Conservation (phyloP, 495 filamentous ascomycete species). For the Annulohypoxylon moriforme region DNA sequence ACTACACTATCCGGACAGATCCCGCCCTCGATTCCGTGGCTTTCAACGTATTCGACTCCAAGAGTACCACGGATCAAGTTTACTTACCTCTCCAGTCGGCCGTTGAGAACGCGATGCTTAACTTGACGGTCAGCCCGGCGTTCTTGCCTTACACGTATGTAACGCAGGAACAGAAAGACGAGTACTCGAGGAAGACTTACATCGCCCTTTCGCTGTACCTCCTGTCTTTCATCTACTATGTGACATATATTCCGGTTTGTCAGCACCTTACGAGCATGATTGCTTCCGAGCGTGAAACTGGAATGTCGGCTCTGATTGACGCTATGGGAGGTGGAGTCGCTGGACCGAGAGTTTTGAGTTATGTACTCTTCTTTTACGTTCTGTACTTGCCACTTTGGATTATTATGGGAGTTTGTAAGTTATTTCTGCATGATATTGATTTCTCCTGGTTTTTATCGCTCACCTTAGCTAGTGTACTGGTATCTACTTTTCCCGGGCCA, state of each 20-base stretch:
- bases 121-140: constrained; percentile 57
- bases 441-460: constrained; percentile 67
- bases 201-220: constrained; percentile 64
- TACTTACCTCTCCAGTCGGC: constrained; percentile 76
- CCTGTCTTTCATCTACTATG: constrained; percentile 69
- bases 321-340: constrained; percentile 68
- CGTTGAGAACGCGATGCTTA: constrained; percentile 73
- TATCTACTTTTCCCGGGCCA: constrained; percentile 63
- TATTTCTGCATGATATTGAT: constrained; percentile 19
- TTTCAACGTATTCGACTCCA: constrained; percentile 64
- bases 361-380: constrained; percentile 38
- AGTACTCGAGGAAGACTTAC: constrained; percentile 69
- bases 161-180: constrained; percentile 66
- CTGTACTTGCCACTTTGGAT: constrained; percentile 42
- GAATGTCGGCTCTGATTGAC: constrained; percentile 75
- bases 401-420: constrained; percentile 41
- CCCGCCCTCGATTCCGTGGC: constrained; percentile 57
- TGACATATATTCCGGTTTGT: constrained; percentile 69
- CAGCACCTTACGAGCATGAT: constrained; percentile 74
- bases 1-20: constrained; percentile 77
- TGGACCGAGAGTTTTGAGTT: constrained; percentile 55
- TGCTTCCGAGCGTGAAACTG: constrained; percentile 73
- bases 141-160: constrained; percentile 72
- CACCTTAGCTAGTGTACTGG: constrained; percentile 56
- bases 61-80: constrained; percentile 68